Conservation (phyloP, 2,329 filamentous ascomycete genomes). For the Aspergillus niger region DNA sequence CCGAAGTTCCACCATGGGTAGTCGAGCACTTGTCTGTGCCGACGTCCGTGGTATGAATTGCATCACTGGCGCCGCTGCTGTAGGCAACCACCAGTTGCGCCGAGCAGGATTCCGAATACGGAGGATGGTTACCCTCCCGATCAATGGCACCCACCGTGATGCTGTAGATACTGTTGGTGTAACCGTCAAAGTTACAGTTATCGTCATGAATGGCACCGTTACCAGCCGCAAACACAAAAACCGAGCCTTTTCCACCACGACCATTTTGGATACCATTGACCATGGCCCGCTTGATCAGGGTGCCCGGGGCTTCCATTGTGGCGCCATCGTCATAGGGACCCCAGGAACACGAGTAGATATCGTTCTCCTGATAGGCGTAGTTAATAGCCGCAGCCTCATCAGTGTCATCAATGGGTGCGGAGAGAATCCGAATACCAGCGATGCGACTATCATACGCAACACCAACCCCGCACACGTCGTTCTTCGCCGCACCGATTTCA, state of each 20-base stretch:
- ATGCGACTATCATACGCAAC: conserved; percentile 91
- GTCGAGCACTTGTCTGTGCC: conserved; percentile 76
- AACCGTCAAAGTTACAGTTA: conserved; percentile 99
- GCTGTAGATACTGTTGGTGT: conserved; percentile 99
- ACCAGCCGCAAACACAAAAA: conserved; percentile 95
- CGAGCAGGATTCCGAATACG: conserved; percentile 95
- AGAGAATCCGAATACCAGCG: conserved; percentile 88
- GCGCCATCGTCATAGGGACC: conserved; percentile 90
- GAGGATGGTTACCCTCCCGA: conserved; percentile 81
- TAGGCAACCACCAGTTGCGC: conserved; percentile 95
- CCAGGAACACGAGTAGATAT: conserved; percentile 99
- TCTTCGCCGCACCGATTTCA: conserved; percentile 88
- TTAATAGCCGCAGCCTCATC: conserved; percentile 93
- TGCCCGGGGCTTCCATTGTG: conserved; percentile 90
- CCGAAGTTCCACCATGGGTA: conserved; percentile 91
- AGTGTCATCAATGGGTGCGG: conserved; percentile 83
- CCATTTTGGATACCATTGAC: conserved; percentile 89
- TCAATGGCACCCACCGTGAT: conserved; percentile 95
- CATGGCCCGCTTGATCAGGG: conserved; percentile 88
- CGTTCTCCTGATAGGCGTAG: conserved; percentile 85
- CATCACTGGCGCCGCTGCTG: conserved; percentile 83
- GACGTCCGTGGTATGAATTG: conserved; percentile 96
- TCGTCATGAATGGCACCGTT: conserved; percentile 86
- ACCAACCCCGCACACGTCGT: conserved; percentile 92
- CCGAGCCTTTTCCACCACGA: conserved; percentile 77